Evolutionary conservation across 768 basidiomycete genomes (phyloP).

Genomic region (Strobilomyces dryophilus): DNA sequence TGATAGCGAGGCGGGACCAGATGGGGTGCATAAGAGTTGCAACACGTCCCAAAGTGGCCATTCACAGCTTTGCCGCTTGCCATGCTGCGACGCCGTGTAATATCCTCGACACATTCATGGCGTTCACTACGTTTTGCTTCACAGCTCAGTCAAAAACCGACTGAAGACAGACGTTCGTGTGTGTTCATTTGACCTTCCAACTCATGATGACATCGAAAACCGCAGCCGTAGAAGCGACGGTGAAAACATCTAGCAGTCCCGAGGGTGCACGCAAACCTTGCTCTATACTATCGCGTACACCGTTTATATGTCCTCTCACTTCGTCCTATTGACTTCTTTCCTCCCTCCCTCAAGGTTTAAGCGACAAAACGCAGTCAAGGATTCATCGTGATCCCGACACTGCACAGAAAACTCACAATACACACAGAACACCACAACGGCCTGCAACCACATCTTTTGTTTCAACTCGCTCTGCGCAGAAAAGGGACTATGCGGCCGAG

Average conservation of each 20-base stretch:
- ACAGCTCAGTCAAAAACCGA: not conserved
- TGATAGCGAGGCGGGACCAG: slow-evolving; percentile 61
- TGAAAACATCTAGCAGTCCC: not conserved
- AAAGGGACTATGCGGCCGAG: slow-evolving; percentile 19
- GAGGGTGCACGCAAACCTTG: not conserved
- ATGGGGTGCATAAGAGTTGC: slow-evolving; percentile 38
- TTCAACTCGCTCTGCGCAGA: slow-evolving; percentile 18
- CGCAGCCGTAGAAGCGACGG: slow-evolving; percentile 1
- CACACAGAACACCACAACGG: not conserved
- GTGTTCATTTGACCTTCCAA: not conserved
- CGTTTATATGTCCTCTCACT: not conserved
- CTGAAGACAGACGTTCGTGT: not conserved
- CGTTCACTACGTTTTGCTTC: slow-evolving; percentile 9
- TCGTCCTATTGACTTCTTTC: not conserved
- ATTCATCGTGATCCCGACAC: slow-evolving; percentile 3
- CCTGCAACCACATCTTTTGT: slow-evolving; percentile 18
- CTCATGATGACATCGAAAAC: slow-evolving; percentile 1
- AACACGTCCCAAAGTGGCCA: slow-evolving; percentile 4
- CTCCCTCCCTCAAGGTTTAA: slow-evolving; percentile 15
- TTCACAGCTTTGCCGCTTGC: not conserved
- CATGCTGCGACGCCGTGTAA: slow-evolving; percentile 18
- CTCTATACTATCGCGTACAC: slow-evolving; percentile 22
- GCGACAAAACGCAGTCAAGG: slow-evolving; percentile 5
- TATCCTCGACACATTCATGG: slow-evolving; percentile 2
- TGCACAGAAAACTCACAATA: not conserved